A percentile compares a stretch with the other conserved stretches of the same genome.
Conservation (phyloP, 2,329 filamentous ascomycete species). For the Fusarium decemcellulare region DNA sequence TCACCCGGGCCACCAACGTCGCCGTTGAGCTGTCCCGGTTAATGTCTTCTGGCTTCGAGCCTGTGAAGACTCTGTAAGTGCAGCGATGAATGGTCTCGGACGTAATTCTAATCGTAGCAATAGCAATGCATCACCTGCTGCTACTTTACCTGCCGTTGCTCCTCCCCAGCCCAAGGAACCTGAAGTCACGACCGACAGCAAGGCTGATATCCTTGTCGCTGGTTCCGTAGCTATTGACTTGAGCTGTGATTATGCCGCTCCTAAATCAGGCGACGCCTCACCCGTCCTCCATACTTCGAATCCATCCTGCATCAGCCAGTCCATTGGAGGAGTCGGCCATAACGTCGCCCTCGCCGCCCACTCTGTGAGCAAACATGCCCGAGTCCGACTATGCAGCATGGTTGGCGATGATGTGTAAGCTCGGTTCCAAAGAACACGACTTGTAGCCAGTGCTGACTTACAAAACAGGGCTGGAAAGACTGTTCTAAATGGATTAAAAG, state of each 20-base stretch:
- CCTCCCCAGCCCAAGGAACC: constrained; percentile 28
- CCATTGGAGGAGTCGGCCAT: constrained; percentile 90
- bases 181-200: constrained; percentile 34
- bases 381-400: constrained; percentile 83
- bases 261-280: constrained; percentile 47
- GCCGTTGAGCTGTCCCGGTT: constrained; percentile 67
- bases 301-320: constrained; percentile 83
- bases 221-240: constrained; percentile 93
- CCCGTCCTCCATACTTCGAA: constrained; percentile 86
- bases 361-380: constrained; percentile 70
- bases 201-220: constrained; percentile 83
- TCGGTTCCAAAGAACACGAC: not conserved
- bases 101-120: constrained; percentile 54
- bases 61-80: constrained; percentile 55
- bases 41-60: constrained; percentile 49
- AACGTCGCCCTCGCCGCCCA: constrained; percentile 92
- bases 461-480: constrained; percentile 77
- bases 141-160: constrained; percentile 31
- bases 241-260: constrained; percentile 78
- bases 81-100: constrained; percentile 39
- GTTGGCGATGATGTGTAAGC: constrained; percentile 82
- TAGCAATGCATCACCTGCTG: constrained; percentile 47
- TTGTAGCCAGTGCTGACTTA: constrained; percentile 21
- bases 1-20: constrained; percentile 68
- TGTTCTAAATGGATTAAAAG: constrained; percentile 75